These are phyloP conservation scores for Penicillium sp. DNA, from an alignment of 2,329 filamentous ascomycete species.

Conservation along the genomic window DNA sequence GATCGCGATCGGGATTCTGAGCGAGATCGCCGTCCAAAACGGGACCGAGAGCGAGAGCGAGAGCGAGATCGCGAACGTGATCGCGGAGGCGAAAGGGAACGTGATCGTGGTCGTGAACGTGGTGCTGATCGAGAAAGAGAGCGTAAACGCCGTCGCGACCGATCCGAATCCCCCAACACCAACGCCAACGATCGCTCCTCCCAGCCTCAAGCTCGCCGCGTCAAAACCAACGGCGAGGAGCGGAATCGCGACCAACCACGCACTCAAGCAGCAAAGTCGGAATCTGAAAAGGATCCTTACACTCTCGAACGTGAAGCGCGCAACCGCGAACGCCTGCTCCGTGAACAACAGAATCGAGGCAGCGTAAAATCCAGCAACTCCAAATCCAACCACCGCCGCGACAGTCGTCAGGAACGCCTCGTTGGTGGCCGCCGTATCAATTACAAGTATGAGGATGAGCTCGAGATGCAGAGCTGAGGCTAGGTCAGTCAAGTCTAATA, in stretches of 20 bases:
- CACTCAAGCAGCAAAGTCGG: conserved; percentile 21
- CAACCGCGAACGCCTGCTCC: conserved; percentile 63
- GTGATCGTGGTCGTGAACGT: conserved; percentile 29
- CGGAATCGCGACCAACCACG: conserved; percentile 29
- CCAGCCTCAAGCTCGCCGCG: conserved; percentile 40
- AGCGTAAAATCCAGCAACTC: conserved; percentile 11
- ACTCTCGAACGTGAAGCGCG: conserved; percentile 75
- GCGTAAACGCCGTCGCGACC: conserved; percentile 49
- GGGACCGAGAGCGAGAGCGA: conserved; percentile 49
- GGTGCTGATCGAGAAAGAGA: conserved; percentile 43
- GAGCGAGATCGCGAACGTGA: conserved; percentile 29
- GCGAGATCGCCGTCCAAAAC: conserved; percentile 33
- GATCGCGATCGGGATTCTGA: conserved; percentile 33
- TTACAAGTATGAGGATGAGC: conserved; percentile 56
- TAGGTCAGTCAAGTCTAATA: not conserved
- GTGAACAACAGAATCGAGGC: conserved; percentile 67
- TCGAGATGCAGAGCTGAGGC: conserved; percentile 11
- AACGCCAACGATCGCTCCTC: conserved; percentile 38
- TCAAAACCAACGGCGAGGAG: conserved; percentile 40
- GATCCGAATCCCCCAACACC: conserved; percentile 37
- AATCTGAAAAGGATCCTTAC: conserved; percentile 64
- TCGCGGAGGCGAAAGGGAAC: conserved; percentile 27
- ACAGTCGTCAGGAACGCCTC: conserved; percentile 38
- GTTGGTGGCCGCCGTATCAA: conserved; percentile 47
- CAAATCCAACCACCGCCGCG: conserved; percentile 40